Conservation (phyloP, 2,329 filamentous ascomycete species). For the Botrytis tulipae region DNA sequence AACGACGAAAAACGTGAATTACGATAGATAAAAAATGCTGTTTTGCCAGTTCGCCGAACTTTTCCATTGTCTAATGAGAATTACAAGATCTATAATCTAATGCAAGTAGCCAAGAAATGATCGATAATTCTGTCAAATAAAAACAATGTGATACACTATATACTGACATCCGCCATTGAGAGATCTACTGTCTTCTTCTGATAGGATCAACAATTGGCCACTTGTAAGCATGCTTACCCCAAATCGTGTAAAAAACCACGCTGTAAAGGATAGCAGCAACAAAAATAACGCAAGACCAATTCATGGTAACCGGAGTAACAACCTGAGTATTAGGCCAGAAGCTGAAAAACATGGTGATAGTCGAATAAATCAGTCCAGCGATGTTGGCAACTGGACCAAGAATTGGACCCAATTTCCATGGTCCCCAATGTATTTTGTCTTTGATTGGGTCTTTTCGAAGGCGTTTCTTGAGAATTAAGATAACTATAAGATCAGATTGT, state of each 20-base stretch:
- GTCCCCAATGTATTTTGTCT: slow-evolving; percentile 23
- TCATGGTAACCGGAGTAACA: slow-evolving; percentile 21
- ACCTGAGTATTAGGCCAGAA: slow-evolving; percentile 17
- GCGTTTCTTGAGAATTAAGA: slow-evolving; percentile 45
- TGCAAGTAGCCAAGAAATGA: not conserved
- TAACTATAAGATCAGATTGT: slow-evolving; percentile 19
- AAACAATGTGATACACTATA: slow-evolving; percentile 8
- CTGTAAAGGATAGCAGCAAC: slow-evolving; percentile 11
- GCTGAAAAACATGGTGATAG: slow-evolving; percentile 21
- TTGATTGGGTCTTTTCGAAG: slow-evolving; percentile 29
- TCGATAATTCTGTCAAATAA: not conserved
- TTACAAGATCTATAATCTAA: not conserved
- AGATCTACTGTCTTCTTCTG: slow-evolving; percentile 23
- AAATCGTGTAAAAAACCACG: slow-evolving; percentile 19
- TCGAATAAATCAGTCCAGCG: slow-evolving; percentile 13
- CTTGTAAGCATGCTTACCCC: slow-evolving; percentile 43
- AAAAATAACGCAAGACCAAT: slow-evolving; percentile 22
- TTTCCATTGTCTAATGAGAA: not conserved
- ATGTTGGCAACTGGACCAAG: slow-evolving; percentile 23
- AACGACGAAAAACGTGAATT: not conserved
- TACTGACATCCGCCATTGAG: not conserved
- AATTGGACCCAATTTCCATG: slow-evolving; percentile 19
- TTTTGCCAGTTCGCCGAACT: not conserved
- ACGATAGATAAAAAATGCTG: not conserved
- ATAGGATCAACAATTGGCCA: slow-evolving; percentile 43